Percentiles rank a stretch among this genome's conserved stretches.
Evolutionary conservation across 768 basidiomycete genomes (phyloP).

Genomic region (Naganishia onofrii): DNA sequence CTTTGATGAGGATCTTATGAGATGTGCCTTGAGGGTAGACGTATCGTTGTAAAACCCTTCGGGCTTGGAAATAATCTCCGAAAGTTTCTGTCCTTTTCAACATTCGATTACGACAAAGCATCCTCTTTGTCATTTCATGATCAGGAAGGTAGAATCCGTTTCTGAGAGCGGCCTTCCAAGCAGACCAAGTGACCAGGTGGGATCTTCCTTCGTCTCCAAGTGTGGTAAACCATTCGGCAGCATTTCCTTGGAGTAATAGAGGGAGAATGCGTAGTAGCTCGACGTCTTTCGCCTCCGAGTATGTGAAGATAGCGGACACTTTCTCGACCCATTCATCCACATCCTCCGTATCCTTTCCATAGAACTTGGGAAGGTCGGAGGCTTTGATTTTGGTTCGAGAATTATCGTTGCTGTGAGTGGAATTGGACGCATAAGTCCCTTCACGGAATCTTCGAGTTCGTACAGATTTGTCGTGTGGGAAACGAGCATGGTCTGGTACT

Average conservation of each 20-base stretch:
- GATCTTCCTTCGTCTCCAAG: neutral
- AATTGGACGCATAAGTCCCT: neutral
- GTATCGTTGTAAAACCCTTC: constrained; percentile 11
- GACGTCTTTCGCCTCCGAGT: neutral
- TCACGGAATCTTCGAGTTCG: neutral
- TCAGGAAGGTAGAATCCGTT: constrained; percentile 23
- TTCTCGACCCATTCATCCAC: constrained; percentile 26
- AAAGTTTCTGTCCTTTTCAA: neutral
- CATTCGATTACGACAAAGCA: constrained; percentile 2
- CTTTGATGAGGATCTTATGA: too few species aligned
- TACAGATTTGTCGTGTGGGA: neutral
- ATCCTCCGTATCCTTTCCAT: constrained; percentile 11
- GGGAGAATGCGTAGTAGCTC: constrained; percentile 14
- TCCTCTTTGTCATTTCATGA: constrained; percentile 3
- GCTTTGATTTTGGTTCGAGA: constrained; percentile 24
- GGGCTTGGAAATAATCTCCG: constrained; percentile 12
- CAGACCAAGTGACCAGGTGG: constrained; percentile 2
- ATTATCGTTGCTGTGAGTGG: neutral
- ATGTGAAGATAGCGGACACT: constrained; percentile 8
- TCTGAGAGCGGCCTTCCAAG: constrained; percentile 19
- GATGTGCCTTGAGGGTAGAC: constrained; percentile 10
- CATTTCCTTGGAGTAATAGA: constrained; percentile 11
- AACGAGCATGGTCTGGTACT: too few species aligned
- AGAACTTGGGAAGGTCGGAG: constrained; percentile 28
- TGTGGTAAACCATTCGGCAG: constrained; percentile 23